Evolutionary conservation across 345 rosid species (phyloP).

Genomic region (Hypericum perforatum): DNA sequence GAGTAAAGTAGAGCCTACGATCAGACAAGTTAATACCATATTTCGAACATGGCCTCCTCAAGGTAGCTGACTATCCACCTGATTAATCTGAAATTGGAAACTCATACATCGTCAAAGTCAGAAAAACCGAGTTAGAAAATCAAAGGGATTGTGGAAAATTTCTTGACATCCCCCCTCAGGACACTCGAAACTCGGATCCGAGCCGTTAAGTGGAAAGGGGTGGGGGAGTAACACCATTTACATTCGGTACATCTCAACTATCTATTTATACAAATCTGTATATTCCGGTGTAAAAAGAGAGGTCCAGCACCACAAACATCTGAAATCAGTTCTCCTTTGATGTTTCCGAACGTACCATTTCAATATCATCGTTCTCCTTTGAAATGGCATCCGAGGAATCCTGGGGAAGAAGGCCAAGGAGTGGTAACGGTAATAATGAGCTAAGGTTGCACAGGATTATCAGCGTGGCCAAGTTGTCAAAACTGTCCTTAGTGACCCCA

Average conservation of each 20-base stretch:
- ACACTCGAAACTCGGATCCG: too few species aligned
- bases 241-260: background rate
- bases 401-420: constrained; percentile 65
- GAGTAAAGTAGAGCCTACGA: too few species aligned
- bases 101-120: too few species aligned
- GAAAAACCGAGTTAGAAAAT: too few species aligned
- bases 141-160: too few species aligned
- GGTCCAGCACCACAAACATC: background rate
- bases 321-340: constrained; percentile 19
- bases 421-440: constrained; percentile 90
- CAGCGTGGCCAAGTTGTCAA: constrained; percentile 52
- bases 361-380: constrained; percentile 41
- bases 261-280: constrained; percentile 6
- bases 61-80: too few species aligned
- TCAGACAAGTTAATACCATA: too few species aligned
- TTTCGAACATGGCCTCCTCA: too few species aligned
- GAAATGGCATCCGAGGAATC: constrained; percentile 32
- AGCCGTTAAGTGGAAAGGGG: too few species aligned
- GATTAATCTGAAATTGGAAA: too few species aligned
- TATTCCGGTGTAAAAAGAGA: background rate
- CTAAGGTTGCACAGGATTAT: constrained; percentile 87
- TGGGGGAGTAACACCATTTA: background rate
- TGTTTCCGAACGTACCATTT: constrained; percentile 53
- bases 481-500: constrained; percentile 73
- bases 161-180: too few species aligned